These are phyloP conservation scores for Fomitopsis betulina DNA, from an alignment of 1,284 basidiomycete genomes.

Conservation along the genomic window DNA sequence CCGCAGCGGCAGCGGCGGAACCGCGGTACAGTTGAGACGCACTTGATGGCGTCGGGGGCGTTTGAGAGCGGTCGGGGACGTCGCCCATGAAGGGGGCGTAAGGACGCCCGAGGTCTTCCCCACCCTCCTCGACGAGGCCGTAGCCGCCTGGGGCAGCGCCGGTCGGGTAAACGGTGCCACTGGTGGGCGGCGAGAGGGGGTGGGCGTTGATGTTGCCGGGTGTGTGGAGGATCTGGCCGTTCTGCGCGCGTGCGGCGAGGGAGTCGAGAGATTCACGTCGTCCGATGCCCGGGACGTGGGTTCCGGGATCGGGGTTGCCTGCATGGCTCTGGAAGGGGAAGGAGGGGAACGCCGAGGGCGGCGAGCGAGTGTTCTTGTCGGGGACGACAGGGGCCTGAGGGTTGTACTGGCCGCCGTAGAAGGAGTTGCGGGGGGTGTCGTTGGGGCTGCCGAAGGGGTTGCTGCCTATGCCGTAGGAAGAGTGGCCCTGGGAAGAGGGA, in stretches of 20 bases:
- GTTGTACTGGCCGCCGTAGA: slow-evolving; percentile 11
- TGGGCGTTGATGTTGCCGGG: slow-evolving; percentile 5
- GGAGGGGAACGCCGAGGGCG: slow-evolving; percentile 39
- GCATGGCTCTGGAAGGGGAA: slow-evolving; percentile 58
- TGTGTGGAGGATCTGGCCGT: slow-evolving; percentile 6
- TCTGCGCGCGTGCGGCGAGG: slow-evolving; percentile 22
- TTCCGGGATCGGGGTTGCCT: slow-evolving; percentile 54
- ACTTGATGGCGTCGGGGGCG: slow-evolving; percentile 26
- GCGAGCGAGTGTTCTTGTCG: slow-evolving; percentile 10
- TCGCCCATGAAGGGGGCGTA: slow-evolving; percentile 49
- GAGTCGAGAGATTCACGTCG: slow-evolving; percentile 32
- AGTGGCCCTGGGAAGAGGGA: slow-evolving; percentile 6
- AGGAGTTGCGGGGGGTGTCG: slow-evolving; percentile 20
- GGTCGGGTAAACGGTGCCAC: slow-evolving; percentile 11
- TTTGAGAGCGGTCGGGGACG: slow-evolving; percentile 16
- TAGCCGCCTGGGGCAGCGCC: slow-evolving; percentile 13
- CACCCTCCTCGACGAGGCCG: slow-evolving; percentile 11
- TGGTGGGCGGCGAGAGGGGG: slow-evolving; percentile 13
- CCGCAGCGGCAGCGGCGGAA: slow-evolving; percentile 38
- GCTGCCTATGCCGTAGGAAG: slow-evolving; percentile 1
- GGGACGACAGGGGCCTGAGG: neutral
- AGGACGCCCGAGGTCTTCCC: slow-evolving; percentile 33
- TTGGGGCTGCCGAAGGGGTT: slow-evolving; percentile 22
- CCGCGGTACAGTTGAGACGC: slow-evolving; percentile 36
- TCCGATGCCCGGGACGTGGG: slow-evolving; percentile 35